A percentile compares a stretch with the other conserved stretches of the same genome.
phyloP scores from a whole-genome alignment of 2,329 filamentous ascomycete species.

The Cladophialophora chaetospira region DNA sequence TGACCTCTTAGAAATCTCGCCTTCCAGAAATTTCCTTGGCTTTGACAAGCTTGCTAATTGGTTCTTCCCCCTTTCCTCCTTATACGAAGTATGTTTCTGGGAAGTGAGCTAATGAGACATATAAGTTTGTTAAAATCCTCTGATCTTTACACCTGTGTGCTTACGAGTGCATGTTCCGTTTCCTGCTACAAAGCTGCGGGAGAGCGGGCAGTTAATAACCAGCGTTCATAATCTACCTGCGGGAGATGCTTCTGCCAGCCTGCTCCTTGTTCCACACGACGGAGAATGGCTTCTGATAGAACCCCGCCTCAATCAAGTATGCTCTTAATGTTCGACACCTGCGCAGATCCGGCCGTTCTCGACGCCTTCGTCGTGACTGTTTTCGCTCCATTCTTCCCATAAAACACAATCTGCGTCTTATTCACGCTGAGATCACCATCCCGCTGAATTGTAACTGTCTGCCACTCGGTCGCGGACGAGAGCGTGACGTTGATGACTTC shows the following conservation, averaged over 20 bases:
- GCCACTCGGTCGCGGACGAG: neutral
- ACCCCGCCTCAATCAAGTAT: neutral
- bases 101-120: no score
- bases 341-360: neutral
- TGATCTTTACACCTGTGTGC: no score
- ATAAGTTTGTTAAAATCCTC: no score
- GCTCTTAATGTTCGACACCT: neutral
- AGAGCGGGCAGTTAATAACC: no score
- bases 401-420: neutral
- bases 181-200: no score
- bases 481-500: constrained; percentile 9
- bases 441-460: constrained; percentile 1
- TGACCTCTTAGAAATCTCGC: constrained; percentile 10
- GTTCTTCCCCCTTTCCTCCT: neutral
- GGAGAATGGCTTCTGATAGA: no score
- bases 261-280: no score
- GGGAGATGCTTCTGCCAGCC: no score
- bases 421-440: constrained; percentile 1
- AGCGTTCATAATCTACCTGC: no score
- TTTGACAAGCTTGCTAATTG: neutral
- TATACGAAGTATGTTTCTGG: no score
- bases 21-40: constrained; percentile 16
- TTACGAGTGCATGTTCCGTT: no score
- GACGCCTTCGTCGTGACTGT: neutral
- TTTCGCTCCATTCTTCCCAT: constrained; percentile 1